Evolutionary conservation across 768 basidiomycete species (phyloP).

Genomic region (Rhodosporidiobolus sp.): DNA sequence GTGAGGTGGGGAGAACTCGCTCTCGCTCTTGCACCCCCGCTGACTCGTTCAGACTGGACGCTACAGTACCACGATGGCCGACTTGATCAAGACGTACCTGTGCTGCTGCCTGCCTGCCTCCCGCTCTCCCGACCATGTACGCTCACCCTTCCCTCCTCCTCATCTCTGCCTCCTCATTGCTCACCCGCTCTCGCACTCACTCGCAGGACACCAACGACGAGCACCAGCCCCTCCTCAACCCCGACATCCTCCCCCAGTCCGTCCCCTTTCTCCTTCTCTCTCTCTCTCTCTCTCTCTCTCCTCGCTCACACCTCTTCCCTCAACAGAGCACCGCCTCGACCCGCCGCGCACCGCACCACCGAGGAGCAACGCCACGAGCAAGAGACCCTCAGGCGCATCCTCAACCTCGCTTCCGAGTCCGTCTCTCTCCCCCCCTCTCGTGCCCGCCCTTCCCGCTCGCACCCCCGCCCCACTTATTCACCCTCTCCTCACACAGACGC

Average conservation of each 20-base stretch:
- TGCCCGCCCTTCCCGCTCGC: background rate
- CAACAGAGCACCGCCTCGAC: constrained; percentile 27
- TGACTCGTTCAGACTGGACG: background rate
- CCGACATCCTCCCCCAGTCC: constrained; percentile 27
- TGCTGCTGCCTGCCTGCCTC: constrained; percentile 17
- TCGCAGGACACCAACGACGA: constrained; percentile 1
- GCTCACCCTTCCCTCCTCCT: background rate
- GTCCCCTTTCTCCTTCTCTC: background rate
- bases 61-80: background rate
- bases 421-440: background rate
- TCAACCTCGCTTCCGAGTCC: constrained; percentile 15
- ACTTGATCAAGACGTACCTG: constrained; percentile 3
- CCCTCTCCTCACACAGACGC: background rate
- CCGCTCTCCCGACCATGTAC: background rate
- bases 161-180: background rate
- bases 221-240: constrained; percentile 22
- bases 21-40: too few species aligned
- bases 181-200: background rate
- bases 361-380: constrained; percentile 19
- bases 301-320: background rate
- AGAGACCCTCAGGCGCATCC: background rate
- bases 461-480: background rate
- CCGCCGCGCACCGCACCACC: background rate
- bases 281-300: background rate
- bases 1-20: background rate